Evolutionary conservation across 768 basidiomycete genomes (phyloP), one percentile per base, ranked within the genome.

Genomic region (Hygrophoropsis aurantiaca): DNA sequence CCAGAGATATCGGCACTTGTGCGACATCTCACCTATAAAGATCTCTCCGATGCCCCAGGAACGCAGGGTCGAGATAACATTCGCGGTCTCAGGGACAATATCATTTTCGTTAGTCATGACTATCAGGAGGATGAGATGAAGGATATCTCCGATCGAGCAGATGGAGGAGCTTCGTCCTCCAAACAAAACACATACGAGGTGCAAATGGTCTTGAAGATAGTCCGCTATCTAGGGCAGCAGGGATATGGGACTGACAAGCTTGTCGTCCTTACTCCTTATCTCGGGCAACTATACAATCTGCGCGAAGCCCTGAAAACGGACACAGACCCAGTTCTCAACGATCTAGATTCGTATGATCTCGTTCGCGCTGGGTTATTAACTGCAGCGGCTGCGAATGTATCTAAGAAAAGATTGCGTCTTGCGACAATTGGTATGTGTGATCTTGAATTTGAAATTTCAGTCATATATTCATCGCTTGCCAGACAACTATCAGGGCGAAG

Each of bases 401-500:
- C 56, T 0, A 82, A 80, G 59, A 70, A 64, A 21, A 63, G 69
- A 0, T 66, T 87, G 39, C 74, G 82, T 2, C 59, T 87, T 1
- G 78, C 82, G 0, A 87, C 85, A 0, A 85, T 87, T 5, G 85
- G 85, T 84, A 41, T 10, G 70, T 50, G 19, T 20, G 15, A 21
- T 6, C 27, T 13, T 13, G 6, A 13, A 6, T 30, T 30, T 13
- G 27, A 13, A 30, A 30, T 30, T 30, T 30, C n/a, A 25, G 8
- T 15, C 44, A 3, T 25, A 23, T 15, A 23, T 18, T 11, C 20
- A 1, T 35, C n/a, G n/a, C n/a, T n/a, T n/a, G n/a, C n/a, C n/a
- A 86, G 86, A 87, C 54, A 88, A 87, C 54, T 88, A 86, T 50
- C 86, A 87, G 57, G 85, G 85, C 3, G 86, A 87, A 58, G 85